A percentile compares a stretch with the other conserved stretches of the same genome.
Conservation (phyloP, 257 asterid species). For the Mitragyna speciosa region DNA sequence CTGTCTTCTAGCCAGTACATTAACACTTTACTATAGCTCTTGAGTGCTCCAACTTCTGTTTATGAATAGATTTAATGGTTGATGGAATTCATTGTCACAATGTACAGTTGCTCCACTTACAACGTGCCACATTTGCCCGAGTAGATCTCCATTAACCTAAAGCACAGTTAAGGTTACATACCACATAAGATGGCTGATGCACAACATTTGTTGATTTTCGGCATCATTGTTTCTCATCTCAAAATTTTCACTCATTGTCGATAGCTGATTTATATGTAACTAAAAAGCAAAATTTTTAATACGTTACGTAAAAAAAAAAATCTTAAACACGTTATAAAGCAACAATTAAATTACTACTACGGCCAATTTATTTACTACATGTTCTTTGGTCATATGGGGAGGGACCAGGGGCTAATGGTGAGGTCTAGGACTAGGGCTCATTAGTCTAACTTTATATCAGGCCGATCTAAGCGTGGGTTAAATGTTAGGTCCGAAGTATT, state of each 20-base stretch:
- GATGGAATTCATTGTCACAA: slow-evolving; percentile 57
- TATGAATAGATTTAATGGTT: slow-evolving; percentile 17
- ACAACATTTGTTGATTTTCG: background rate
- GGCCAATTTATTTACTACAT: too few species aligned
- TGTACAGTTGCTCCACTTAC: slow-evolving; percentile 57
- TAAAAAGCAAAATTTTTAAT: background rate
- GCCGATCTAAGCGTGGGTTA: too few species aligned
- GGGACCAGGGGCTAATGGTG: background rate
- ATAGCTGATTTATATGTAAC: background rate
- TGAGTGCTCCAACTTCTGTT: slow-evolving; percentile 52
- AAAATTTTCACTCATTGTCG: background rate
- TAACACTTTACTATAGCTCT: background rate
- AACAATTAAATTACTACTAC: background rate
- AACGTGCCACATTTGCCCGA: slow-evolving; percentile 15
- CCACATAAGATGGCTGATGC: background rate
- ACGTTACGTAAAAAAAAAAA: background rate
- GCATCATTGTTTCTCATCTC: background rate
- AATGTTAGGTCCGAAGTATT: too few species aligned
- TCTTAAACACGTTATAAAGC: background rate
- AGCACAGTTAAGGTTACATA: background rate
- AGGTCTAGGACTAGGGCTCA: too few species aligned
- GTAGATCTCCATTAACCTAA: slow-evolving; percentile 9
- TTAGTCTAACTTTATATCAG: too few species aligned
- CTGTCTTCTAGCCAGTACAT: background rate
- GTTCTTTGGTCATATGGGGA: background rate